Evolutionary conservation across 441 rosid species (phyloP).

Genomic region (Metrosideros polymorpha): DNA sequence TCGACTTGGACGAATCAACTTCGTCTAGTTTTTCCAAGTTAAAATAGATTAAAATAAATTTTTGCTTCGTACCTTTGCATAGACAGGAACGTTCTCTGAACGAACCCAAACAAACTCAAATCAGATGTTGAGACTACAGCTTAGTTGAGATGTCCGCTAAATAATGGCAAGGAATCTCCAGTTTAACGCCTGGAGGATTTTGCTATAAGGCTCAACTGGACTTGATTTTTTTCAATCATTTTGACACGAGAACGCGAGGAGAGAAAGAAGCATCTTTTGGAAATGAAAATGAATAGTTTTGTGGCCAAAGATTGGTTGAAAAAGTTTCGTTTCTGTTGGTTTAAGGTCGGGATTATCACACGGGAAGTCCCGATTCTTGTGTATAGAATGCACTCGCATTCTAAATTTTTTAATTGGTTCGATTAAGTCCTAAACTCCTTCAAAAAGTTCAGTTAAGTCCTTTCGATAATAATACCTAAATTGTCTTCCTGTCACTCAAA

Average conservation of each 20-base stretch:
- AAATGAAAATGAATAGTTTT: background rate
- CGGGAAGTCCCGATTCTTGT: background rate
- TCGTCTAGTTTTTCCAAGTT: background rate
- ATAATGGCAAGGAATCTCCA: background rate
- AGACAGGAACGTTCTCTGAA: background rate
- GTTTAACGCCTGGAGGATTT: background rate
- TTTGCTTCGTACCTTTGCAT: background rate
- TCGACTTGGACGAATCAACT: background rate
- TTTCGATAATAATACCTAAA: background rate
- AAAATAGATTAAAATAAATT: background rate
- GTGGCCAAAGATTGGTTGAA: background rate
- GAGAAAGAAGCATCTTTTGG: background rate
- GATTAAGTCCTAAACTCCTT: background rate
- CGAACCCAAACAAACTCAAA: background rate
- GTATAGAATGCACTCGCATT: background rate
- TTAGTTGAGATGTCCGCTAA: background rate
- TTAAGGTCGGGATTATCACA: background rate
- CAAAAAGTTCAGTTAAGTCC: background rate
- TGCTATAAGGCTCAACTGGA: background rate
- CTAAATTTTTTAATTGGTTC: background rate
- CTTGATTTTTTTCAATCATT: background rate
- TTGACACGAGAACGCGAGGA: background rate
- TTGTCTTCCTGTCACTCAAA: background rate
- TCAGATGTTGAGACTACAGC: too few species aligned
- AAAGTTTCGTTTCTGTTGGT: background rate